Evolutionary conservation across 1,284 basidiomycete species (phyloP), one percentile per base, ranked within the genome.

Genomic region (Austroboletus olivaceoglutinosus): DNA sequence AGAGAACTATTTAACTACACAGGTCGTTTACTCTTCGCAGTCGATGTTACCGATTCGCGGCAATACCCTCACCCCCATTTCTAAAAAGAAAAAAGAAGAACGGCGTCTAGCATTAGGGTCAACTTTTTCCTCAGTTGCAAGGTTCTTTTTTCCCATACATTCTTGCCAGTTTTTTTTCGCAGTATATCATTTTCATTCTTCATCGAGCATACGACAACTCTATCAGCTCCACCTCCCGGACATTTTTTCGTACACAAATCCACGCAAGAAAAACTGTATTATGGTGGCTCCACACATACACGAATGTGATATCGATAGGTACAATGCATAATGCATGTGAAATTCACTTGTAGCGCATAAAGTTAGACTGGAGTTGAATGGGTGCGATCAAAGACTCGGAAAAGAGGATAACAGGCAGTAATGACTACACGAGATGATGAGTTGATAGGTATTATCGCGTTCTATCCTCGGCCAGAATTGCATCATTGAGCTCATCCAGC

Each of bases 401-500:
- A 27, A 22, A 37, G 23, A 22, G 29, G 19, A 34, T 43, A 34
- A 49, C 13, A 8, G 40, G 25, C 15, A 42, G 41, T 25, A 19
- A 23, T 5, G 33, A 45, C n/a, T 34, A 21, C n/a, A 40, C 18
- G 5, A 43, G 19, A 45, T 21, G 27, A n/a, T n/a, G n/a, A 37
- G 6, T 13, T 38, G 18, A 43, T n/a, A 5, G 39, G 43, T 41
- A 54, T 53, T 42, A 59, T 51, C 83, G 76, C n/a, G 68, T 61
- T 69, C 84, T 85, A 63, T 90, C 88, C 70, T 95, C 92, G 4
- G 88, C 85, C 27, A 98, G 76, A 63, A 99, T 96, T 3, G 92
- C 93, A 62, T 94, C 91, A 71, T 99, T 99, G 58, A 99, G 82
- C 69, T 99, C 97, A 56, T 95, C 93, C 47, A 99, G 76, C 0